Evolutionary conservation across 805 yeast genomes (phyloP).

Genomic region (Myxozyma nipponensis): DNA sequence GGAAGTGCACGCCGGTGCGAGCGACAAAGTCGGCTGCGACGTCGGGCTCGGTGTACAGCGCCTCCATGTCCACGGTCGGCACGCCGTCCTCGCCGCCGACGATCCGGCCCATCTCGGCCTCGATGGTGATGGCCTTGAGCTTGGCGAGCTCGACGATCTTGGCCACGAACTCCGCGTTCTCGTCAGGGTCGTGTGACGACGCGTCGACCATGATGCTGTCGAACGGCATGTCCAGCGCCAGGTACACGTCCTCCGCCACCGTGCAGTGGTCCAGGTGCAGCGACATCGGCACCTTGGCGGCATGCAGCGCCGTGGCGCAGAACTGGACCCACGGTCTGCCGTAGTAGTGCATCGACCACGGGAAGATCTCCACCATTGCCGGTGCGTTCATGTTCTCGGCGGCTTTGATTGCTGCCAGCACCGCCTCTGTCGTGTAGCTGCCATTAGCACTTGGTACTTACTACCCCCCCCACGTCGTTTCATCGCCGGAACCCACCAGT

Average conservation of each 20-base stretch:
- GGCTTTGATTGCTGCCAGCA: constrained; percentile 38
- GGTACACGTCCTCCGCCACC: constrained; percentile 35
- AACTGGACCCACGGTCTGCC: constrained; percentile 36
- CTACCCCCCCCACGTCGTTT: constrained; percentile 37
- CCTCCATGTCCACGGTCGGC: constrained; percentile 34
- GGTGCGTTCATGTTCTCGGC: constrained; percentile 39
- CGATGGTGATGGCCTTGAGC: constrained; percentile 36
- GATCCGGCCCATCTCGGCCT: constrained; percentile 43
- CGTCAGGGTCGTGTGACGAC: constrained; percentile 40
- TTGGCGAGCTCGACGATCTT: constrained; percentile 37
- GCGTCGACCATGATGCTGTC: constrained; percentile 44
- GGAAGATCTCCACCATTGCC: constrained; percentile 38
- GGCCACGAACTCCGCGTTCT: constrained; percentile 35
- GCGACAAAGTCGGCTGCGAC: constrained; percentile 35
- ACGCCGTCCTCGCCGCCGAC: constrained; percentile 43
- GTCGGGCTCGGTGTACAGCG: constrained; percentile 38
- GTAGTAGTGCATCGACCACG: constrained; percentile 40
- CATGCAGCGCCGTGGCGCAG: constrained; percentile 32
- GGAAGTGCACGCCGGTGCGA: constrained; percentile 39
- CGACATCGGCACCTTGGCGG: constrained; percentile 39
- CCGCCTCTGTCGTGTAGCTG: constrained; percentile 38
- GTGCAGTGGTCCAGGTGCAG: constrained; percentile 41
- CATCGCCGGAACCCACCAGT: constrained; percentile 33
- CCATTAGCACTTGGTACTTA: constrained; percentile 33
- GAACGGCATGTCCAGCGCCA: constrained; percentile 38